These are phyloP conservation scores for Bremia lactucae DNA, from an alignment of 352 stramenopile genomes.

Conservation along the genomic window DNA sequence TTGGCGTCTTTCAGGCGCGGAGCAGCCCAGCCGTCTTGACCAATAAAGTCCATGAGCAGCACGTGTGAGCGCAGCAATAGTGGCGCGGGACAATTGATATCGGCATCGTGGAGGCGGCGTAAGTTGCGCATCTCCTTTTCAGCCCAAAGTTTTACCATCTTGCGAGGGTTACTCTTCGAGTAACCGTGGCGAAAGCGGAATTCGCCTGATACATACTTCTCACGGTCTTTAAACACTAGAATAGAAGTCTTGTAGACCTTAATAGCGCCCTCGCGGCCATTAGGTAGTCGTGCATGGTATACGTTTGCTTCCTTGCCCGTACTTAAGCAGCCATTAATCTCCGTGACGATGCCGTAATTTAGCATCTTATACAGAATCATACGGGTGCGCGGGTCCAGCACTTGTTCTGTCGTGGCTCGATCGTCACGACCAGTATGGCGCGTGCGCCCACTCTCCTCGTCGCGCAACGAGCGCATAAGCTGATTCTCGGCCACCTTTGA, in stretches of 20 bases:
- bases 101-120: slow-evolving; percentile 82
- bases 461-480: slow-evolving; percentile 58
- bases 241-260: slow-evolving; percentile 88
- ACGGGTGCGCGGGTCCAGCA: slow-evolving; percentile 95
- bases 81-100: slow-evolving; percentile 87
- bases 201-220: slow-evolving; percentile 98
- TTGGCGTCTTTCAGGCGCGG: slow-evolving; percentile 92
- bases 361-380: slow-evolving; percentile 99
- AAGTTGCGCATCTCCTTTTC: slow-evolving; percentile 99
- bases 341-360: slow-evolving; percentile 90
- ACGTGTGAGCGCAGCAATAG: slow-evolving; percentile 95
- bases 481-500: slow-evolving; percentile 78
- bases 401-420: slow-evolving; percentile 95
- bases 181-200: slow-evolving; percentile 97
- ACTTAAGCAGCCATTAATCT: slow-evolving; percentile 98
- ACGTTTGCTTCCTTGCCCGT: slow-evolving; percentile 99
- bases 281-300: slow-evolving; percentile 89
- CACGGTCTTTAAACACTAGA: slow-evolving; percentile 99
- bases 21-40: slow-evolving; percentile 89
- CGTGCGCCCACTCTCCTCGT: slow-evolving; percentile 59
- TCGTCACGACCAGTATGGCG: slow-evolving; percentile 94
- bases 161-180: slow-evolving; percentile 94
- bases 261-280: slow-evolving; percentile 70
- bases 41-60: slow-evolving; percentile 99
- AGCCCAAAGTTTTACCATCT: slow-evolving; percentile 99